phyloP scores from a whole-genome alignment of 2,329 filamentous ascomycete genomes.

The Diplodia sapinea region DNA sequence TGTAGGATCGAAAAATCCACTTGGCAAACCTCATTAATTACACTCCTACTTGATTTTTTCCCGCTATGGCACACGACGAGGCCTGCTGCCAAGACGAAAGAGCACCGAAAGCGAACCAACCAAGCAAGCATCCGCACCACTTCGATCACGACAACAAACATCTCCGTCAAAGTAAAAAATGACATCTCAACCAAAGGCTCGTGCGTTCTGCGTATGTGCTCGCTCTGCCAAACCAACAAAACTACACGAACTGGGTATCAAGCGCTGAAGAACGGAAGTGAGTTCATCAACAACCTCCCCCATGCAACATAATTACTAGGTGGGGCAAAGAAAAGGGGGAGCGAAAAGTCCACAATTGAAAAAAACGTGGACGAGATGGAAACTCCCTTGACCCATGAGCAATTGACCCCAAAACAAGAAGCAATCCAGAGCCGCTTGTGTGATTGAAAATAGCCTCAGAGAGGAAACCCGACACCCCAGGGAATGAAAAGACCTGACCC shows the following conservation, averaged over 20 bases:
- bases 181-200: background rate
- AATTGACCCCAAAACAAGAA: conserved; percentile 3
- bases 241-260: conserved; percentile 21
- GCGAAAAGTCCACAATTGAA: background rate
- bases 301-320: background rate
- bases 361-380: background rate
- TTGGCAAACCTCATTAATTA: background rate
- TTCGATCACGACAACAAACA: background rate
- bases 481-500: background rate
- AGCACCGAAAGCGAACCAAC: no score
- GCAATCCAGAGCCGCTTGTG: conserved; percentile 7
- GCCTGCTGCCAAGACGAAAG: no score
- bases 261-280: conserved; percentile 23
- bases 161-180: background rate
- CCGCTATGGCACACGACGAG: no score
- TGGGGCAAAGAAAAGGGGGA: no score
- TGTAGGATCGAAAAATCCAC: background rate
- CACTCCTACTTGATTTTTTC: no score
- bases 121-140: background rate
- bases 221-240: conserved; percentile 4
- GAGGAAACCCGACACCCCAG: conserved; percentile 1
- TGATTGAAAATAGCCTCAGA: background rate
- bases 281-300: conserved; percentile 21
- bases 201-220: background rate
- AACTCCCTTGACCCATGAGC: background rate